Percentiles rank a stretch among this genome's conserved stretches.
These are phyloP conservation scores for Sphaerobolus stellatus DNA, from an alignment of 1,284 basidiomycete genomes.

Conservation along the genomic window DNA sequence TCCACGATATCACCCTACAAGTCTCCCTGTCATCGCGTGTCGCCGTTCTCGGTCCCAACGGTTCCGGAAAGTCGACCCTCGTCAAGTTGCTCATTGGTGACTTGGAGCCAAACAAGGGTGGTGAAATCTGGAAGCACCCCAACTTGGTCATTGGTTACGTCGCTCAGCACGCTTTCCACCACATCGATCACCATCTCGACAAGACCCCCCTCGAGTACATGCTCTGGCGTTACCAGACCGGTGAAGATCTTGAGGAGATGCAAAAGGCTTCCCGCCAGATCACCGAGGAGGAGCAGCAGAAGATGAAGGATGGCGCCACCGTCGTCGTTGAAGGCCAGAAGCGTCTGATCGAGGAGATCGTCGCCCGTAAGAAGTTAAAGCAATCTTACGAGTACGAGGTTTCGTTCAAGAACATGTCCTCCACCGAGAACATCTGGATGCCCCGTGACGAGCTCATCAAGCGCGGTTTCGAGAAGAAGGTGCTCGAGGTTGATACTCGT, in stretches of 20 bases:
- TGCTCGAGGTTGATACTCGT: constrained; percentile 94
- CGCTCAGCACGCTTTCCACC: constrained; percentile 98
- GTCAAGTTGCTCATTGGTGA: constrained; percentile 99
- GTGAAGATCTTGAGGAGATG: constrained; percentile 97
- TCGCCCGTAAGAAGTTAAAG: constrained; percentile 95
- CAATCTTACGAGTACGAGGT: constrained; percentile 98
- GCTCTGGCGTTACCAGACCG: constrained; percentile 99
- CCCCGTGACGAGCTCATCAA: constrained; percentile 95
- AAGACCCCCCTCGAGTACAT: constrained; percentile 98
- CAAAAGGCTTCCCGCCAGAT: constrained; percentile 87
- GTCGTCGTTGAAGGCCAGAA: constrained; percentile 93
- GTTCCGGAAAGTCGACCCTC: constrained; percentile 97
- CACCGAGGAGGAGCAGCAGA: constrained; percentile 84
- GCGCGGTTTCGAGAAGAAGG: constrained; percentile 99
- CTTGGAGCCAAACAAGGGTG: constrained; percentile 93
- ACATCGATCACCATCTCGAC: constrained; percentile 97
- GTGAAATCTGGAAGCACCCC: constrained; percentile 98
- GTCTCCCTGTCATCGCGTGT: constrained; percentile 97
- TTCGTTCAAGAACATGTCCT: constrained; percentile 88
- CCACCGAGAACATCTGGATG: constrained; percentile 96
- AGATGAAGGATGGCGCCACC: constrained; percentile 94
- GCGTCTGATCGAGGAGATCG: constrained; percentile 91
- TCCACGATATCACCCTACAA: constrained; percentile 94
- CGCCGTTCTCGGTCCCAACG: constrained; percentile 94
- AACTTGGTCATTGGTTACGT: constrained; percentile 99